Conservation (phyloP, 148 eudicot genomes). For the Arbutus unedo region DNA sequence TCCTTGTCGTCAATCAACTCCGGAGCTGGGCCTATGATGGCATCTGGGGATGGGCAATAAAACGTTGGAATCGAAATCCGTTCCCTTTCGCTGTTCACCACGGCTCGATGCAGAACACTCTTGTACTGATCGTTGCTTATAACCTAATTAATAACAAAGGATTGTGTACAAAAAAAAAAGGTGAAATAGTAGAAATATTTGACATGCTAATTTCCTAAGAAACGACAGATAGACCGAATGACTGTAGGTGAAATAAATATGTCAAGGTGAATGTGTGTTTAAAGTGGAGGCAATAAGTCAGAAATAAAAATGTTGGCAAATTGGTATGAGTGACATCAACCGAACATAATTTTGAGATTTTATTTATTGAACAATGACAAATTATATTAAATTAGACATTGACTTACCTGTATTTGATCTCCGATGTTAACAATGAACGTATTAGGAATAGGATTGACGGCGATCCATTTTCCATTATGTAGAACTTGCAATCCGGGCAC, state of each 20-base stretch:
- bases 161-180: too few species aligned
- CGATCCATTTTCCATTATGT: constrained; percentile 15
- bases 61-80: constrained; percentile 25
- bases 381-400: not conserved
- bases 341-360: not conserved
- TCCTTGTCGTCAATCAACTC: constrained; percentile 19
- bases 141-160: constrained; percentile 1
- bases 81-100: constrained; percentile 18
- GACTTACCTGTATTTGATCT: constrained; percentile 24
- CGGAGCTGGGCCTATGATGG: constrained; percentile 11
- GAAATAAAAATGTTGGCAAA: too few species aligned
- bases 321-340: too few species aligned
- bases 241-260: too few species aligned
- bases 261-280: too few species aligned
- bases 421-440: constrained; percentile 25
- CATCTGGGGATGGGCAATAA: constrained; percentile 22
- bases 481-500: constrained; percentile 27
- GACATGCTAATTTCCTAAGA: too few species aligned
- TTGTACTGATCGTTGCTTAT: constrained; percentile 26
- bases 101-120: constrained; percentile 23
- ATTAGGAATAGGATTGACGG: constrained; percentile 21
- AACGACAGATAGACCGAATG: too few species aligned
- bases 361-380: too few species aligned
- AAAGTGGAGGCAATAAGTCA: too few species aligned
- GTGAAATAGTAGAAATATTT: not conserved